Evolutionary conservation across 495 filamentous ascomycete genomes (phyloP).

Genomic region (Lasiosphaeria ovina): DNA sequence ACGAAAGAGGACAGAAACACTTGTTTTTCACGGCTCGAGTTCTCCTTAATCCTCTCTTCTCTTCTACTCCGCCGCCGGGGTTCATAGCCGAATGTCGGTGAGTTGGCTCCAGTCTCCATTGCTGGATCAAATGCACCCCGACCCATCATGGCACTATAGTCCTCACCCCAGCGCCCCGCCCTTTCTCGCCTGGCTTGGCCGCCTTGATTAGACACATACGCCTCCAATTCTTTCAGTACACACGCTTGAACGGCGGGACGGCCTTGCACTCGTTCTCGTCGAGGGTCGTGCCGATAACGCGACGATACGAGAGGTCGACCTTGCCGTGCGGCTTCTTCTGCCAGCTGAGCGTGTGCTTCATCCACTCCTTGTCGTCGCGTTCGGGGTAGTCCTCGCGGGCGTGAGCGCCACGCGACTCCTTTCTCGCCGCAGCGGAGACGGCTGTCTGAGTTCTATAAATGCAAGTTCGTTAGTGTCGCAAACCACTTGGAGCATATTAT

Average conservation of each 20-base stretch:
- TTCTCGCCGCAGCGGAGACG: conserved; percentile 75
- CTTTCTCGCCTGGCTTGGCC: too few relatives aligned
- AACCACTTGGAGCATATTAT: neutral
- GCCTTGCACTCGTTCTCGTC: conserved; percentile 88
- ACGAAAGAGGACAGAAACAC: neutral
- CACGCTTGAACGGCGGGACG: conserved; percentile 84
- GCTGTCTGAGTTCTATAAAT: conserved; percentile 77
- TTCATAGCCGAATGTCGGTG: too few relatives aligned
- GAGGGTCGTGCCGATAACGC: conserved; percentile 72
- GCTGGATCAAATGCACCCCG: too few relatives aligned
- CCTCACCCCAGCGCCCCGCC: too few relatives aligned
- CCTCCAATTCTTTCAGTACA: conserved; percentile 54
- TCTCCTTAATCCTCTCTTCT: too few relatives aligned
- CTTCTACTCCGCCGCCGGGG: too few relatives aligned
- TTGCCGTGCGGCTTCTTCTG: conserved; percentile 84
- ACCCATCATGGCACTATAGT: too few relatives aligned
- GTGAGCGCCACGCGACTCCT: conserved; percentile 93
- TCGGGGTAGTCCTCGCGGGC: conserved; percentile 94
- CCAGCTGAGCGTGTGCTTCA: conserved; percentile 96
- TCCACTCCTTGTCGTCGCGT: conserved; percentile 91
- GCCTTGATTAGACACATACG: too few relatives aligned
- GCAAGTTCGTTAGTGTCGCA: neutral
- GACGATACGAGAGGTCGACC: conserved; percentile 74
- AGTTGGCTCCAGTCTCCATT: too few relatives aligned
- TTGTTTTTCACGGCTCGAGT: neutral